phyloP scores from a whole-genome alignment of 164 flowering plant genomes.

The Vitis rupestris region DNA sequence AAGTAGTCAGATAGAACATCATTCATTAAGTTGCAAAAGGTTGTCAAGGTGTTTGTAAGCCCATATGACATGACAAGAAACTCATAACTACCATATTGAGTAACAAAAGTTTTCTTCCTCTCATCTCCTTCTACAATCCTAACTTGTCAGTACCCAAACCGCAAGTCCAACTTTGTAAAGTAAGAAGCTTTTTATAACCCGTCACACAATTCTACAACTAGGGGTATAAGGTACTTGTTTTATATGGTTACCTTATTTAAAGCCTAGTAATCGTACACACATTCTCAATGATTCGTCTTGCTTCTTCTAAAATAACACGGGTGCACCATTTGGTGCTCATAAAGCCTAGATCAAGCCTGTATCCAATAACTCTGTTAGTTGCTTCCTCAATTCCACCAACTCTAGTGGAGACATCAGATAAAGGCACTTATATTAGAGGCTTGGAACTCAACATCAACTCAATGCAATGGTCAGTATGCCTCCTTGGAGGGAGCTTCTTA shows the following conservation, averaged over 20 bases:
- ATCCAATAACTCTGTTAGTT: not conserved
- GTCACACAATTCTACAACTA: conserved; percentile 10
- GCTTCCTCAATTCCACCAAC: conserved; percentile 2
- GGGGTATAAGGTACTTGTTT: conserved; percentile 13
- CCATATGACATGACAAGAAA: no score
- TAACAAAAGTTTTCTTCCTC: no score
- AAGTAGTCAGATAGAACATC: no score
- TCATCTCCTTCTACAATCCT: no score
- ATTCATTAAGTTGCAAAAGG: no score
- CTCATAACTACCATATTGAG: no score
- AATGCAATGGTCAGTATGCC: no score
- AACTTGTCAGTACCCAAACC: no score
- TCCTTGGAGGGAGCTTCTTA: no score
- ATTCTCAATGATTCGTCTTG: not conserved
- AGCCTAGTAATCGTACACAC: conserved; percentile 11
- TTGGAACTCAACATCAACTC: no score
- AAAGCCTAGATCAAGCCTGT: not conserved
- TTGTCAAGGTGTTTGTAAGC: no score
- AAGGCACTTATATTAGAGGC: no score
- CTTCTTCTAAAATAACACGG: not conserved
- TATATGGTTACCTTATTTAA: conserved; percentile 6
- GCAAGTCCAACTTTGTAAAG: conserved; percentile 11
- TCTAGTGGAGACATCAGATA: not conserved
- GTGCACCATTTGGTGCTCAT: conserved; percentile 9
- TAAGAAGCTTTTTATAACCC: not conserved